Conservation (phyloP, 2,329 filamentous ascomycete genomes). For the Pyrenochaeta sp. region DNA sequence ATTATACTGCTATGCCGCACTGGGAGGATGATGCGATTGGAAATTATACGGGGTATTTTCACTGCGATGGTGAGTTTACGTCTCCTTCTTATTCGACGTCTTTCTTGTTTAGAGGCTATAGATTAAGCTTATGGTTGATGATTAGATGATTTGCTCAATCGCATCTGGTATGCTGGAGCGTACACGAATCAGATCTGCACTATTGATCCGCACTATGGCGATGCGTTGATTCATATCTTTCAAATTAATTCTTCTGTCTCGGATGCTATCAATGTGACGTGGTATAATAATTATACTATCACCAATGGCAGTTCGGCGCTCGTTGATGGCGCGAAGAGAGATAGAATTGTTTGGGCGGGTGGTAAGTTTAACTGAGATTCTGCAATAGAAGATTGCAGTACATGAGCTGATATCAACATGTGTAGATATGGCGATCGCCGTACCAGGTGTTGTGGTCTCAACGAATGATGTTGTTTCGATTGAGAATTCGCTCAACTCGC, state of each 20-base stretch:
- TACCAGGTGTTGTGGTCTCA: slow-evolving; percentile 63
- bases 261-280: slow-evolving; percentile 45
- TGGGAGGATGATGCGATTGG: slow-evolving; percentile 47
- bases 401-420: background rate
- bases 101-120: background rate
- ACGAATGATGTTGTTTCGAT: slow-evolving; percentile 63
- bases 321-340: slow-evolving; percentile 66
- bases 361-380: slow-evolving; percentile 21
- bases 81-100: background rate
- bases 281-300: slow-evolving; percentile 55
- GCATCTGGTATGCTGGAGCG: slow-evolving; percentile 55
- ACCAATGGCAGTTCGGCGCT: slow-evolving; percentile 50
- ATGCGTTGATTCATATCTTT: slow-evolving; percentile 47
- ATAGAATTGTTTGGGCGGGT: slow-evolving; percentile 68
- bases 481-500: slow-evolving; percentile 59
- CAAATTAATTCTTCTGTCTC: slow-evolving; percentile 39
- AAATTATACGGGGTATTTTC: slow-evolving; percentile 54
- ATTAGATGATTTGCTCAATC: slow-evolving; percentile 54
- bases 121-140: background rate
- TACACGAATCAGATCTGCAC: slow-evolving; percentile 53
- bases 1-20: slow-evolving; percentile 58
- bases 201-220: slow-evolving; percentile 46
- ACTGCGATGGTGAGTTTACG: slow-evolving; percentile 47
- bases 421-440: slow-evolving; percentile 65
- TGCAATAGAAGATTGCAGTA: background rate